Base-by-base conservation (phyloP, 345 rosid genomes). In the Rhizophora apiculata region DNA sequence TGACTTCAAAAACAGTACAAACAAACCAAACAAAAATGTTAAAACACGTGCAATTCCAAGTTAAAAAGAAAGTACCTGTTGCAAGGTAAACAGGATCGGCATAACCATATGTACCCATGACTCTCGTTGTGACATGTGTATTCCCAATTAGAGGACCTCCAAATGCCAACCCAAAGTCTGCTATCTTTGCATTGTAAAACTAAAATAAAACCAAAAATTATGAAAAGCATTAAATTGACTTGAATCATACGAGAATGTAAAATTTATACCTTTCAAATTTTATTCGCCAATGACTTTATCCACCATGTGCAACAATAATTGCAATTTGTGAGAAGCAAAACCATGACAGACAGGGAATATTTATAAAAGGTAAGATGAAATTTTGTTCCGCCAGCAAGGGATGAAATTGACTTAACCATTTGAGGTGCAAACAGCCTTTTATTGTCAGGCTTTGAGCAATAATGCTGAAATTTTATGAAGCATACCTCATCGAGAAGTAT, bases 91-190 rank as follows among this genome's bases (percentile, higher is more conserved):
- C 31, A 1, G 73, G 73, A 36, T 19, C 67, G 16, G 22, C 30
- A 62, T 62, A 70, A n/a, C 60, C 73, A 22, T 0, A 7, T 1
- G 73, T 34, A 1, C 67, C 67, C 65, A 21, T 11, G 29, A 30
- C n/a, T 6, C 13, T 13, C 4, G 39, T 39, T 31, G 54, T 60
- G 11, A 60, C 21, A 31, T 46, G 31, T 49, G 72, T 2, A 8
- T 0, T 13, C 4, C 18, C 21, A 60, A 8, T 56, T 5, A 39
- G 5, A 6, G 65, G n/a, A 8, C 65, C 58, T 15, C 54, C 31
- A 29, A 58, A 58, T 31, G 65, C 72, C 58, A 69, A 30, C 20
- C 72, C 72, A 31, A 69, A 69, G 31, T 59, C 72, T 48, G 72
- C 11, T 31, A 69, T 6, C 58, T 60, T 69, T 30, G 72, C 57